phyloP scores from a whole-genome alignment of 116 monocot genomes.

The Zostera marina region DNA sequence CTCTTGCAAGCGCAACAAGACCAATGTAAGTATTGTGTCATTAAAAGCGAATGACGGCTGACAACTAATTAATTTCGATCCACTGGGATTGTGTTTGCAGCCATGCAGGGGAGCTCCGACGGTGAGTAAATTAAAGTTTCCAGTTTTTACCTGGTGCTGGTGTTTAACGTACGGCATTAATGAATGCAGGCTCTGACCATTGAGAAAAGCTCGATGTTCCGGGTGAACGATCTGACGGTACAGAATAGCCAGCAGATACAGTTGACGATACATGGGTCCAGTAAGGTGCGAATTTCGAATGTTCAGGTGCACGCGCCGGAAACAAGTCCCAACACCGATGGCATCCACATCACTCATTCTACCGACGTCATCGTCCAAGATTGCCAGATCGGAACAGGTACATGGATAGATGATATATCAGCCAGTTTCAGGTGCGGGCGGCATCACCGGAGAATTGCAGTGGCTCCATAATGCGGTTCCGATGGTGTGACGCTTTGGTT shows the following conservation, averaged over 20 bases:
- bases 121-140: constrained; percentile 16
- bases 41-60: neutral
- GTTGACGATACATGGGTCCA: constrained; percentile 44
- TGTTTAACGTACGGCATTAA: too few relatives aligned
- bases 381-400: constrained; percentile 69
- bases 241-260: constrained; percentile 91
- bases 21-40: constrained; percentile 35
- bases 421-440: too few relatives aligned
- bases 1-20: constrained; percentile 93
- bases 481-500: too few relatives aligned
- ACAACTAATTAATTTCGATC: neutral
- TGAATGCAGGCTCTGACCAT: constrained; percentile 64
- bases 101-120: constrained; percentile 92
- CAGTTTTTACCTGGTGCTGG: neutral
- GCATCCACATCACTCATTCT: constrained; percentile 58
- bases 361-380: constrained; percentile 42
- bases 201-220: constrained; percentile 43
- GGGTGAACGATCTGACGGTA: constrained; percentile 43
- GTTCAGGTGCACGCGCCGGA: constrained; percentile 27
- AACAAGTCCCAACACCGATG: constrained; percentile 85
- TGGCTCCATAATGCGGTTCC: too few relatives aligned
- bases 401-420: too few relatives aligned
- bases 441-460: too few relatives aligned
- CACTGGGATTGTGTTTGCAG: constrained; percentile 44
- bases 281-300: constrained; percentile 23